Evolutionary conservation across 2,329 filamentous ascomycete species (phyloP).

Genomic region (Verticillium longisporum): DNA sequence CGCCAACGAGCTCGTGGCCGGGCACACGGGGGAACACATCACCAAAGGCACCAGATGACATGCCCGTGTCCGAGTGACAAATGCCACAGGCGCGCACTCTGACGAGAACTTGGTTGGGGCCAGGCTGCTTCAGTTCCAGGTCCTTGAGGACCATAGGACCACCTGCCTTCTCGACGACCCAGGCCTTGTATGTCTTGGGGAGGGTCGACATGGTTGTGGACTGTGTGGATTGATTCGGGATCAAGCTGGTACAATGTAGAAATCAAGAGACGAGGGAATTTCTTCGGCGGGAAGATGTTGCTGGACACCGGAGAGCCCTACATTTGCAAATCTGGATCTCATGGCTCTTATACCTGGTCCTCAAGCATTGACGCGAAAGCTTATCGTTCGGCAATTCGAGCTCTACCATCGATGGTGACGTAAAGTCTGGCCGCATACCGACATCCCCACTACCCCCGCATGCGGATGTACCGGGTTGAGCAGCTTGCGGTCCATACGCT

Average conservation of each 20-base stretch:
- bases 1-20: conserved; percentile 67
- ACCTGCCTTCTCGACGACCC: conserved; percentile 47
- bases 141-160: conserved; percentile 52
- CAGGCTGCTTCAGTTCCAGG: conserved; percentile 48
- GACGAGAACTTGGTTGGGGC: conserved; percentile 55
- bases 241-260: neutral
- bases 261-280: too few species aligned
- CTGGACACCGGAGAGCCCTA: too few species aligned
- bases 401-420: neutral
- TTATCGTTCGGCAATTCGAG: neutral
- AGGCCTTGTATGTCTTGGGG: conserved; percentile 62
- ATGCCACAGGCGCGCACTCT: conserved; percentile 68
- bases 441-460: neutral
- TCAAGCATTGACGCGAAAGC: neutral
- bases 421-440: neutral
- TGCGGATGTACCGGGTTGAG: neutral
- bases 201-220: conserved; percentile 25
- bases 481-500: neutral
- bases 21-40: conserved; percentile 51
- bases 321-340: neutral
- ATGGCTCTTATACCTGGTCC: neutral
- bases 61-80: conserved; percentile 55
- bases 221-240: neutral
- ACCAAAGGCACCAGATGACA: conserved; percentile 34
- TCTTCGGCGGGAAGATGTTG: too few species aligned